A percentile compares a stretch with the other conserved stretches of the same genome.
Conservation (phyloP, 495 filamentous ascomycete species). For the Hypoxylon fragiforme region DNA sequence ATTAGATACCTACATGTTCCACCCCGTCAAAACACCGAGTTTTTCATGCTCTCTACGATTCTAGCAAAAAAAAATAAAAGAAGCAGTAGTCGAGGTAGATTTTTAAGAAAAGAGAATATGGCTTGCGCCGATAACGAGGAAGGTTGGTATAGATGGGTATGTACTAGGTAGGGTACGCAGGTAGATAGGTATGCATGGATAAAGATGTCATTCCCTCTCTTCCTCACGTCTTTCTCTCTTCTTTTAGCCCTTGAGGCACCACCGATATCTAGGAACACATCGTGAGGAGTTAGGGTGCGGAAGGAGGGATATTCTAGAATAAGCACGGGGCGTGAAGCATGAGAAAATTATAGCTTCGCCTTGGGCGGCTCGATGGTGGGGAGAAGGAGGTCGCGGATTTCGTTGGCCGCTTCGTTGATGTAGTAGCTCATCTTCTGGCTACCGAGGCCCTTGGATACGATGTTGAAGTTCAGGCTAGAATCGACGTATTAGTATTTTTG, state of each 20-base stretch:
- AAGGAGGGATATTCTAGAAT: too few species aligned
- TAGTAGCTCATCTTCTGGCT: conserved; percentile 93
- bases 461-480: conserved; percentile 91
- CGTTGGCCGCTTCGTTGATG: conserved; percentile 87
- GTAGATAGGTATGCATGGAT: too few species aligned
- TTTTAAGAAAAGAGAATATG: neutral
- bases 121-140: neutral
- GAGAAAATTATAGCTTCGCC: conserved; percentile 73
- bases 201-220: neutral
- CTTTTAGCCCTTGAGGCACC: too few species aligned
- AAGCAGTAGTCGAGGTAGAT: neutral
- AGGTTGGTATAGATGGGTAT: too few species aligned
- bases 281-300: too few species aligned
- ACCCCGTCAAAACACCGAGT: conserved; percentile 30
- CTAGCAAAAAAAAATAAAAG: conserved; percentile 4
- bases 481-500: conserved; percentile 22
- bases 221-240: too few species aligned
- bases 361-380: conserved; percentile 82
- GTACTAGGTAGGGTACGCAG: too few species aligned
- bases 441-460: conserved; percentile 90
- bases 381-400: conserved; percentile 85
- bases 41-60: conserved; percentile 25
- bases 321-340: too few species aligned
- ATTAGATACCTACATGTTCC: conserved; percentile 7
- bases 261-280: too few species aligned